phyloP scores from a whole-genome alignment of 108 stramenopile species.

The Skeletonema menzelii region DNA sequence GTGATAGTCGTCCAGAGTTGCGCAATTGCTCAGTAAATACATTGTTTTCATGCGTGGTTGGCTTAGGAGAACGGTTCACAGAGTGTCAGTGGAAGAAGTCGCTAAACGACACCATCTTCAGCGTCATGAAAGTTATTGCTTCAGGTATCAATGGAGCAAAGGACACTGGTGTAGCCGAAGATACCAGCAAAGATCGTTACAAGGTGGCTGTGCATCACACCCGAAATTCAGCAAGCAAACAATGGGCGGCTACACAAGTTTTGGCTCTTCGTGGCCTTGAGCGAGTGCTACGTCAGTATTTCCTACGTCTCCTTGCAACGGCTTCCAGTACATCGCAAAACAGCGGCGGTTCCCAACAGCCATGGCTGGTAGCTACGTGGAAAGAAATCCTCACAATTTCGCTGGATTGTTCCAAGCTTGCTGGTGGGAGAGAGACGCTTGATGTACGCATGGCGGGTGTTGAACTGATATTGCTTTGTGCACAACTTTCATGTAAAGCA shows the following conservation, averaged over 20 bases:
- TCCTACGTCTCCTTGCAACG: slow-evolving; percentile 53
- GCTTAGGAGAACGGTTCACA: slow-evolving; percentile 73
- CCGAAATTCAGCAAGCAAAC: slow-evolving; percentile 78
- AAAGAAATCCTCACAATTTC: slow-evolving; percentile 64
- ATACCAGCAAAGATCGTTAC: slow-evolving; percentile 44
- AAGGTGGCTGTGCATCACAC: slow-evolving; percentile 84
- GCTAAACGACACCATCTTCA: slow-evolving; percentile 72
- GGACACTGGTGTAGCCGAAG: neutral
- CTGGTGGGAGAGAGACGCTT: slow-evolving; percentile 72
- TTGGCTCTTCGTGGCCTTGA: slow-evolving; percentile 80
- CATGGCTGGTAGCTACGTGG: slow-evolving; percentile 82
- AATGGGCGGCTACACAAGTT: slow-evolving; percentile 84
- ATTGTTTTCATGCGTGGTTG: slow-evolving; percentile 89
- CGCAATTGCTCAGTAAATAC: slow-evolving; percentile 94
- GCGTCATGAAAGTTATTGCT: slow-evolving; percentile 37
- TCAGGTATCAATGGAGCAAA: slow-evolving; percentile 26
- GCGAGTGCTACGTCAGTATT: slow-evolving; percentile 75
- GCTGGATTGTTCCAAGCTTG: slow-evolving; percentile 50
- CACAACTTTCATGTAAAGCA: slow-evolving; percentile 65
- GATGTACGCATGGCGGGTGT: slow-evolving; percentile 73
- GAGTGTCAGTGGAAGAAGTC: slow-evolving; percentile 78
- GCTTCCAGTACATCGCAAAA: slow-evolving; percentile 15
- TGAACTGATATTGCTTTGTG: slow-evolving; percentile 69
- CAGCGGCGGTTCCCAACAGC: slow-evolving; percentile 27
- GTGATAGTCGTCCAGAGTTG: slow-evolving; percentile 73